Evolutionary conservation across 306 rosid genomes (phyloP), one percentile per base, ranked within the genome.

Genomic region (Lupinus albus): DNA sequence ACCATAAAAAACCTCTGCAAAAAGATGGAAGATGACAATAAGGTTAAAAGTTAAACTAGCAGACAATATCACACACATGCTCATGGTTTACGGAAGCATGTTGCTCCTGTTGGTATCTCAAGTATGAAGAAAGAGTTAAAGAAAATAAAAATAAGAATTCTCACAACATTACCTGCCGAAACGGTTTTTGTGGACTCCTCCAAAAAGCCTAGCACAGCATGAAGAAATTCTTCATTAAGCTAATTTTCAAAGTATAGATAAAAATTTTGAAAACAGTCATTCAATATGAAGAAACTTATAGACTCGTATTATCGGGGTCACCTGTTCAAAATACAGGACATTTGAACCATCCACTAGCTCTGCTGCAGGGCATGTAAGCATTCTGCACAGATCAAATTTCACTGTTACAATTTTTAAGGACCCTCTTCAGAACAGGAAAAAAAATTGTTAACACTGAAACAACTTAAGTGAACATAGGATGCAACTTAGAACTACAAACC

Each of bases 131-230:
- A 51, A 52, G 4, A 51, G 38, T 15, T 25, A 4, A 10, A 45
- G n/a, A 46, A 41, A 71, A 53, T 15, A 6, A 9, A 59, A 56
- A 51, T 6, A 59, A 7, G n/a, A 64, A 42, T 18, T 44, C 28
- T 49, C 13, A 8, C 9, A 39, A 49, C 59, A 55, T 25, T 81
- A 94, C 99, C 96, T 94, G 99, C 20, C 99, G 88, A 85, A 86
- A 94, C 13, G 99, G 99, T 76, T 90, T 94, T 62, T 85, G 91
- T 36, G 99, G 96, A 83, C 81, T 94, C 79, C 99, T 94, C 93
- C 96, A 85, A 76, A 94, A 94, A 55, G 99, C 99, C 99, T 94
- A 76, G 36, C 68, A 81, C 46, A 41, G 18, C 55, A 75, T 1
- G 74, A 58, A 70, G 17, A 76, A 82, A 78, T 80, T 0, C 49